Evolutionary conservation across 176 grass and related monocot genomes (phyloP).

Genomic region (barley (Hordeum vulgare)): MorexV3_pseudomolecules_assembly NC_058521.1:11193184-11193683

Average conservation of each 20-base stretch:
- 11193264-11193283: neutral
- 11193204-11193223: neutral
- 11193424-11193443: neutral
- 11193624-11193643: neutral
- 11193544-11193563: too few species aligned
- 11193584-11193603: neutral
- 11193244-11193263: neutral
- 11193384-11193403: conserved; percentile 15
- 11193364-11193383: neutral
- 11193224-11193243: neutral
- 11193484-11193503: neutral
- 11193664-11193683: neutral
- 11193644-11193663: neutral
- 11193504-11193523: neutral
- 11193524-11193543: neutral
- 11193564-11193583: too few species aligned
- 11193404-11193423: neutral
- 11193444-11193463: neutral
- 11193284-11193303: neutral
- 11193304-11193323: neutral
- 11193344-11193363: neutral
- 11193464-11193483: neutral
- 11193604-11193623: neutral
- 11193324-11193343: neutral
- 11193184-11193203: neutral